These are phyloP conservation scores for Trichoderma erinaceum DNA, from an alignment of 495 filamentous ascomycete species.

Conservation along the genomic window DNA sequence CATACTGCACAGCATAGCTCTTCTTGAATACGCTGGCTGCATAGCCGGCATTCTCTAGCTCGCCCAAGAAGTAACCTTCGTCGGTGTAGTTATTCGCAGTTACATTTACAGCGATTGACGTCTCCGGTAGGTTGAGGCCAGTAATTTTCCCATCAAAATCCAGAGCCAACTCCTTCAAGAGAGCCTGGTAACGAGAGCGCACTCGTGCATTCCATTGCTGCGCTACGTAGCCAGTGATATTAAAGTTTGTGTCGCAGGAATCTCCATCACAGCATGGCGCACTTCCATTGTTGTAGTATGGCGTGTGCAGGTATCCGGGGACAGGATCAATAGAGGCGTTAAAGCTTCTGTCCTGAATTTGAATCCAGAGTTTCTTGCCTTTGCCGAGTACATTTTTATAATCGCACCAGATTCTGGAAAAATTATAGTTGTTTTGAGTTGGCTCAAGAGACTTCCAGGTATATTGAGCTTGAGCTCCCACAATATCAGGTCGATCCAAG, in stretches of 20 bases:
- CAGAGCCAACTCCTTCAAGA: neutral
- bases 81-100: neutral
- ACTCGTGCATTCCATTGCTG: slow-evolving; percentile 1
- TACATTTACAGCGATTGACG: neutral
- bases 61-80: neutral
- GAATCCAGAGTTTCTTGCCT: neutral
- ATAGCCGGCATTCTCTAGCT: neutral
- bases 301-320: neutral
- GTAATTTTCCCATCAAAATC: neutral
- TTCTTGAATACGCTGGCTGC: neutral
- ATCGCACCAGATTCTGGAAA: neutral
- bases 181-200: neutral
- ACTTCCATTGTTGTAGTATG: neutral
- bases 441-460: slow-evolving; percentile 2
- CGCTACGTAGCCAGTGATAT: neutral
- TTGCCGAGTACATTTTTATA: neutral
- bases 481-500: neutral
- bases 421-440: neutral
- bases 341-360: neutral
- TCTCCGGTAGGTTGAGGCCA: neutral
- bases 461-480: neutral
- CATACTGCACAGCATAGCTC: slow-evolving; percentile 6
- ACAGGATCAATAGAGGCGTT: neutral
- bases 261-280: neutral
- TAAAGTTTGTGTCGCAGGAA: neutral